Evolutionary conservation across 176 grass and related monocot genomes (phyloP).

Genomic region (Phyllostachys edulis): DNA sequence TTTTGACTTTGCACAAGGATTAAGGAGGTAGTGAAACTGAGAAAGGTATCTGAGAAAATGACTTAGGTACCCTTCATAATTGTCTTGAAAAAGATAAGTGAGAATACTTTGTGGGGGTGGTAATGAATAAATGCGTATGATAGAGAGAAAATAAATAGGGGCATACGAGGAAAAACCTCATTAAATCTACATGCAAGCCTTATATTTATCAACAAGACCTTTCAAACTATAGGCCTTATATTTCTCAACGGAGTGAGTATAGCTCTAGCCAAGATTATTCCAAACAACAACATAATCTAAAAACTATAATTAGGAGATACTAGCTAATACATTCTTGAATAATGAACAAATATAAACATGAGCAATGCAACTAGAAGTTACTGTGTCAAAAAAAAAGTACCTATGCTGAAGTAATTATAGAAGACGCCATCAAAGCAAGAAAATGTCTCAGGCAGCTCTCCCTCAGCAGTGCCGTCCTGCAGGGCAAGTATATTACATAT

Average conservation of each 20-base stretch:
- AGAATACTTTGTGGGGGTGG: no score
- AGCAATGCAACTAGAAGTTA: constrained; percentile 4
- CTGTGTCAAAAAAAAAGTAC: constrained; percentile 41
- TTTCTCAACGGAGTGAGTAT: background rate
- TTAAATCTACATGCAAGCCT: no score
- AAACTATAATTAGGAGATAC: background rate
- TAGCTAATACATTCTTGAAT: constrained; percentile 23
- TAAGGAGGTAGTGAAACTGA: no score
- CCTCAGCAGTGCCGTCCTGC: constrained; percentile 67
- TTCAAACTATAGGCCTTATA: no score
- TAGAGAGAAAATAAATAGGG: no score
- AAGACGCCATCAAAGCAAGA: constrained; percentile 88
- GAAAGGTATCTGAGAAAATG: no score
- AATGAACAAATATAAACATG: constrained; percentile 2
- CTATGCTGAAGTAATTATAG: constrained; percentile 98
- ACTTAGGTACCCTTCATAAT: no score
- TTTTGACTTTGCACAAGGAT: no score
- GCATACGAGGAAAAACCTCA: no score
- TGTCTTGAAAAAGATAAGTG: no score
- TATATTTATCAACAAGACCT: no score
- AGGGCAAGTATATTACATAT: constrained; percentile 18
- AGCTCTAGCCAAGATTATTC: background rate
- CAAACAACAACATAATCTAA: constrained; percentile 7
- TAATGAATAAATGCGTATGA: no score
- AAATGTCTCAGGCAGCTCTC: constrained; percentile 66